Conservation (phyloP, 352 stramenopile species). For the Paralagenidium karlingii region DNA sequence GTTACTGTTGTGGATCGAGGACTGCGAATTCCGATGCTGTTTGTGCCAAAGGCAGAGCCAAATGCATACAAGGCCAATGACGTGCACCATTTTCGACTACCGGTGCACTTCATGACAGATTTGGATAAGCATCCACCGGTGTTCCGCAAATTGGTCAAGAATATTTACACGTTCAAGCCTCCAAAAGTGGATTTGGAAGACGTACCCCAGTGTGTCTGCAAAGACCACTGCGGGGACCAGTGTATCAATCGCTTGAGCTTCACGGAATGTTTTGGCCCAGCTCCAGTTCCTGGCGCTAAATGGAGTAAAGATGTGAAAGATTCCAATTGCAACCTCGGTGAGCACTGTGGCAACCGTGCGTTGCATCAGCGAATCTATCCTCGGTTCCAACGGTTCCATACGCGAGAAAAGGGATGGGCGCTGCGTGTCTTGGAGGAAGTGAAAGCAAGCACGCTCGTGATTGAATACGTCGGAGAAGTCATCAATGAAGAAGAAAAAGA, state of each 20-base stretch:
- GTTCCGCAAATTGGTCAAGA: conserved; percentile 63
- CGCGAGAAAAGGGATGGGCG: conserved; percentile 87
- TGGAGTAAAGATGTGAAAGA: conserved; percentile 60
- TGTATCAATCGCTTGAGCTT: conserved; percentile 90
- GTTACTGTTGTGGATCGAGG: conserved; percentile 71
- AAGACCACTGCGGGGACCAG: conserved; percentile 72
- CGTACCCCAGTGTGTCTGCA: conserved; percentile 68
- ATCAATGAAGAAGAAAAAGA: conserved; percentile 90
- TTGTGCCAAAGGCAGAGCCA: conserved; percentile 53
- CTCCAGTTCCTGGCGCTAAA: conserved; percentile 37
- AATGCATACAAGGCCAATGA: conserved; percentile 25
- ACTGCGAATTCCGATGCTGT: conserved; percentile 66
- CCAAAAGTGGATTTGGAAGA: conserved; percentile 63
- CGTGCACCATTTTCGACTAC: conserved; percentile 72
- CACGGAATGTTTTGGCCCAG: conserved; percentile 85
- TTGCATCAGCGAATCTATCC: conserved; percentile 77
- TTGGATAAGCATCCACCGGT: conserved; percentile 59
- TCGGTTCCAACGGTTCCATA: conserved; percentile 60
- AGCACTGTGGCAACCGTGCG: conserved; percentile 86
- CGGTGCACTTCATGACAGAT: conserved; percentile 49
- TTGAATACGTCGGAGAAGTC: conserved; percentile 93
- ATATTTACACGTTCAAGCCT: conserved; percentile 82
- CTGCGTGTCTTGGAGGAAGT: conserved; percentile 69
- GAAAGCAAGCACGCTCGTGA: conserved; percentile 80
- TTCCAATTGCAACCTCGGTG: conserved; percentile 85